phyloP scores from a whole-genome alignment of 2,329 filamentous ascomycete species.

The Neofusicoccum laricinum region DNA sequence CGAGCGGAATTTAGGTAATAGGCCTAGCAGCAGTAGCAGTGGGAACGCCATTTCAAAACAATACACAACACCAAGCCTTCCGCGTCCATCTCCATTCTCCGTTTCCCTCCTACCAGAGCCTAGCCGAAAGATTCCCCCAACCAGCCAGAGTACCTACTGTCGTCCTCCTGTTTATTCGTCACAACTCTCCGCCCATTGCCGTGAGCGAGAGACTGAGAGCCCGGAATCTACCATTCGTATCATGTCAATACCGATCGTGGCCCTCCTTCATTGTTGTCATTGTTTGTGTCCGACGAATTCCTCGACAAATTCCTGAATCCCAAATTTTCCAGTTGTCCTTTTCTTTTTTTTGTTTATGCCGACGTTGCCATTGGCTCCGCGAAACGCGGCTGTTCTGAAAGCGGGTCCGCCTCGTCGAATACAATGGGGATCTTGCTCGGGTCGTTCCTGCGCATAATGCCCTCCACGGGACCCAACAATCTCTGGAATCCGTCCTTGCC shows the following conservation, averaged over 20 bases:
- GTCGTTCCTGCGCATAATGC: conserved; percentile 82
- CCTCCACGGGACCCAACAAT: conserved; percentile 85
- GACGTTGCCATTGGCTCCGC: conserved; percentile 10
- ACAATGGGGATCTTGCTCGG: conserved; percentile 41
- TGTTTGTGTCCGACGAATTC: conserved; percentile 13
- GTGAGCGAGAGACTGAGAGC: conserved; percentile 7
- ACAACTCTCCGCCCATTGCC: conserved; percentile 3
- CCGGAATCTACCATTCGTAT: conserved; percentile 3
- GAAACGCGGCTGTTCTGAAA: conserved; percentile 30
- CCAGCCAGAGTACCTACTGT: conserved; percentile 10
- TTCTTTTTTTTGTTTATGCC: conserved; percentile 13
- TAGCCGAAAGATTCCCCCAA: conserved; percentile 13
- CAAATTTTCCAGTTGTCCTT: neutral
- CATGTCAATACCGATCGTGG: conserved; percentile 11
- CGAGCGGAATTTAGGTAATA: conserved; percentile 15
- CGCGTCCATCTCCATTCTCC: conserved; percentile 11
- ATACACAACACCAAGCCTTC: conserved; percentile 15
- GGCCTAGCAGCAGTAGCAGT: conserved; percentile 13
- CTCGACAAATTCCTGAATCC: conserved; percentile 12
- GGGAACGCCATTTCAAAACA: conserved; percentile 11
- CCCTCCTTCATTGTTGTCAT: conserved; percentile 11
- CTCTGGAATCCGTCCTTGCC: conserved; percentile 95
- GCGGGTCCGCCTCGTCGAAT: conserved; percentile 58
- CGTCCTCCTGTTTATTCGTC: conserved; percentile 13
- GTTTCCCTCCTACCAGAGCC: conserved; percentile 5